Evolutionary conservation across 1,139 yeast species (phyloP).

Genomic region (Suhomyces atakaporum): DNA sequence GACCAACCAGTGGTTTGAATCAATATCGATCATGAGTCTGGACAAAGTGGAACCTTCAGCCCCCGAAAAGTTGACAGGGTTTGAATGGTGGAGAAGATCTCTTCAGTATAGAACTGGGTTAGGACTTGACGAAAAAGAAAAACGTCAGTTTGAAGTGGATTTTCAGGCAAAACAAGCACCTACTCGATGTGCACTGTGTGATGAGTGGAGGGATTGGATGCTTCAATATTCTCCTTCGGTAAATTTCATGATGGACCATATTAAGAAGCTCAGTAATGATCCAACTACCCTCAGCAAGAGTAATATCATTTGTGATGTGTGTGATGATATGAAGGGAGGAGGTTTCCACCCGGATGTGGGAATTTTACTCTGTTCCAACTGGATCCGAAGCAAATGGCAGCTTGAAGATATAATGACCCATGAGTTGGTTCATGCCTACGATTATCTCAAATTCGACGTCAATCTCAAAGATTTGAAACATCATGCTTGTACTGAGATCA

Average conservation of each 20-base stretch:
- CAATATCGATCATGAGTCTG: neutral
- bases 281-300: constrained; percentile 15
- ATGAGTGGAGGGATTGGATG: constrained; percentile 77
- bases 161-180: constrained; percentile 51
- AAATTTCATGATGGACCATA: constrained; percentile 82
- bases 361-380: constrained; percentile 81
- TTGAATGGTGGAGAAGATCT: constrained; percentile 83
- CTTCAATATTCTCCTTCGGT: constrained; percentile 82
- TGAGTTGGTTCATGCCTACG: constrained; percentile 92
- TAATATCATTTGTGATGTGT: constrained; percentile 76
- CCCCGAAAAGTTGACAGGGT: constrained; percentile 40
- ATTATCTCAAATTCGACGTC: constrained; percentile 81
- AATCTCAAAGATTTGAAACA: constrained; percentile 83
- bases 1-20: no score
- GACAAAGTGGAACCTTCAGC: constrained; percentile 8
- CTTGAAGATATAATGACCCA: constrained; percentile 90
- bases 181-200: constrained; percentile 59
- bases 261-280: constrained; percentile 51
- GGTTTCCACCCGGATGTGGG: constrained; percentile 94
- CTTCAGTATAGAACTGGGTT: constrained; percentile 73
- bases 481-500: constrained; percentile 95
- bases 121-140: constrained; percentile 58
- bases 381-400: constrained; percentile 76
- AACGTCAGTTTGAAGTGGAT: constrained; percentile 60
- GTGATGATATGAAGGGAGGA: constrained; percentile 87